A percentile compares a stretch with the other conserved stretches of the same genome.
Conservation (phyloP, 2,329 filamentous ascomycete species). For the Trichoderma pleuroti region DNA sequence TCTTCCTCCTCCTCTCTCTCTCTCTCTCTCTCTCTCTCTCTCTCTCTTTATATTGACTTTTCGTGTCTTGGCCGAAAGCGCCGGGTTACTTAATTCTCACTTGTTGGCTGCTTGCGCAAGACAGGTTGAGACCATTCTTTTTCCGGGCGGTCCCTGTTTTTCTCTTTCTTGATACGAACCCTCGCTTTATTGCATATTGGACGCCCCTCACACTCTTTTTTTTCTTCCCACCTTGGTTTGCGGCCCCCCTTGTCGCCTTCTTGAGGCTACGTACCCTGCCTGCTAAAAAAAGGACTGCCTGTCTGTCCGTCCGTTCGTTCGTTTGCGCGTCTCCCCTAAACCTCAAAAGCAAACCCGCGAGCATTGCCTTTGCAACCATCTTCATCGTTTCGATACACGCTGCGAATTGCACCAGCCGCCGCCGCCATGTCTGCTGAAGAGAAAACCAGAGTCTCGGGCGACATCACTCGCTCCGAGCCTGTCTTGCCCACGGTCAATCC, state of each 20-base stretch:
- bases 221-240: conserved; percentile 1
- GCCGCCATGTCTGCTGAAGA: conserved; percentile 54
- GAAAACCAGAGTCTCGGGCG: conserved; percentile 80
- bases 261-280: conserved; percentile 18
- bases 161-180: conserved; percentile 20
- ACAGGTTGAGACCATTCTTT: conserved; percentile 34
- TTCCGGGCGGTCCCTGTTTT: conserved; percentile 22
- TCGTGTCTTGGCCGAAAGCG: conserved; percentile 23
- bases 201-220: conserved; percentile 27
- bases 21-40: no score
- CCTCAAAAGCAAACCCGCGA: conserved; percentile 19
- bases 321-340: conserved; percentile 33
- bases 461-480: conserved; percentile 62
- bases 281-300: conserved; percentile 15
- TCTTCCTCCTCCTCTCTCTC: no score
- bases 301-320: conserved; percentile 38
- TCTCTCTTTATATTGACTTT: neutral
- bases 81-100: conserved; percentile 15
- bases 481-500: conserved; percentile 80
- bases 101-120: conserved; percentile 19
- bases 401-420: neutral
- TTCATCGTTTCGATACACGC: conserved; percentile 26
- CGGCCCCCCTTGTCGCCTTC: conserved; percentile 7
- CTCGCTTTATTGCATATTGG: conserved; percentile 38
- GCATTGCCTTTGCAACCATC: conserved; percentile 30